Evolutionary conservation across 805 yeast species (phyloP).

Genomic region (Starmera quercuum): DNA sequence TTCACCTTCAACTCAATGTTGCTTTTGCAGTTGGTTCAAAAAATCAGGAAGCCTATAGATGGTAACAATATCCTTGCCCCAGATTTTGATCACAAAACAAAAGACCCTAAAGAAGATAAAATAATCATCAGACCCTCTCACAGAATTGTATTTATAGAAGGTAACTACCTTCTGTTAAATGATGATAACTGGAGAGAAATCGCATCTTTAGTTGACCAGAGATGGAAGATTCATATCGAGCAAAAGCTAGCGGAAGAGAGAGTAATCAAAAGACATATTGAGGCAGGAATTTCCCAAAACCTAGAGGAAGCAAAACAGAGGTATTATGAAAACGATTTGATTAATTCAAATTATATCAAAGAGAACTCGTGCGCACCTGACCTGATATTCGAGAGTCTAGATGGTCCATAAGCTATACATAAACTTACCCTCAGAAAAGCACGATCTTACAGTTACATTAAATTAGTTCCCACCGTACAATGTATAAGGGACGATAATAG

Average conservation of each 20-base stretch:
- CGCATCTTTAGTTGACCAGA: constrained; percentile 5
- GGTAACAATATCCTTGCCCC: constrained; percentile 4
- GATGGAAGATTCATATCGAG: constrained; percentile 7
- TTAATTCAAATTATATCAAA: constrained; percentile 5
- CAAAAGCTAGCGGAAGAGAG: constrained; percentile 2
- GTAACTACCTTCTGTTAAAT: constrained; percentile 10
- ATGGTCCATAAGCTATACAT: not conserved
- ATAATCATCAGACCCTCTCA: constrained; percentile 6
- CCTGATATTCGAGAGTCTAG: constrained; percentile 2
- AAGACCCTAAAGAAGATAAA: constrained; percentile 10
- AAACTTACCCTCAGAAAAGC: too few species aligned
- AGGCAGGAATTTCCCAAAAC: constrained; percentile 2
- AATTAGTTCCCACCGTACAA: too few species aligned
- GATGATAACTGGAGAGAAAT: constrained; percentile 11
- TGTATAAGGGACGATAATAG: too few species aligned
- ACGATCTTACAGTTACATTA: too few species aligned
- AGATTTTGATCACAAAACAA: constrained; percentile 9
- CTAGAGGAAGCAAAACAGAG: constrained; percentile 4
- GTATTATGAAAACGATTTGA: constrained; percentile 5
- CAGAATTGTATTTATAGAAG: constrained; percentile 12
- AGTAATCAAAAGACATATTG: constrained; percentile 6
- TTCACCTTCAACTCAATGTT: constrained; percentile 1
- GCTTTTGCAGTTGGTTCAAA: not conserved
- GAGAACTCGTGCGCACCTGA: constrained; percentile 6
- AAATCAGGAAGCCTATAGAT: not conserved